phyloP scores from a whole-genome alignment of 441 rosid genomes.

The Erysimum cheiri region DNA sequence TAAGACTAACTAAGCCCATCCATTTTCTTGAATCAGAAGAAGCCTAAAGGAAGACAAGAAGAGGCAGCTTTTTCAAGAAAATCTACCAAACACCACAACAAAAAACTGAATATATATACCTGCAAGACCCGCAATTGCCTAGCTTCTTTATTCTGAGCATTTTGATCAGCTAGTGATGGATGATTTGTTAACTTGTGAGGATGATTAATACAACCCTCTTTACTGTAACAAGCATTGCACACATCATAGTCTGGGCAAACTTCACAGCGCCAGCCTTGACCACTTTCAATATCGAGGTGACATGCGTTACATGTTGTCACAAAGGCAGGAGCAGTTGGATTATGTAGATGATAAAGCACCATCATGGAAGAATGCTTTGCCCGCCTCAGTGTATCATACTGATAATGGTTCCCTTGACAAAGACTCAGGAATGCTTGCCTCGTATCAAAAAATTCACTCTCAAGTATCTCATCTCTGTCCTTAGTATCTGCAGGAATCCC shows the following conservation, averaged over 20 bases:
- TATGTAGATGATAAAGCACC: slow-evolving; percentile 99
- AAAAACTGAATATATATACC: slow-evolving; percentile 53
- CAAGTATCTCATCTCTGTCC: slow-evolving; percentile 95
- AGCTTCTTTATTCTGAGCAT: slow-evolving; percentile 98
- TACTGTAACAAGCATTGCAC: slow-evolving; percentile 88
- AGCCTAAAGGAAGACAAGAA: slow-evolving; percentile 16
- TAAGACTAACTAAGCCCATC: slow-evolving; percentile 15
- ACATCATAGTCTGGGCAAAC: slow-evolving; percentile 97
- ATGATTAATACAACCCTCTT: slow-evolving; percentile 84
- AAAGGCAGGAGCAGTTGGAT: slow-evolving; percentile 99
- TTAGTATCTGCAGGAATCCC: slow-evolving; percentile 81
- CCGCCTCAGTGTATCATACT: slow-evolving; percentile 96
- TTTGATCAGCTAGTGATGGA: slow-evolving; percentile 87
- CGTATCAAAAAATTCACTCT: slow-evolving; percentile 96
- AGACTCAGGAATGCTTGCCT: slow-evolving; percentile 99
- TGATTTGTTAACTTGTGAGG: slow-evolving; percentile 97
- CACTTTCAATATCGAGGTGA: slow-evolving; percentile 91
- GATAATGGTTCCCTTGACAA: slow-evolving; percentile 99
- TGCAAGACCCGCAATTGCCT: slow-evolving; percentile 89
- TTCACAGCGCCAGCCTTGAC: slow-evolving; percentile 99
- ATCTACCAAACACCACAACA: not conserved
- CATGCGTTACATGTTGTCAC: slow-evolving; percentile 86
- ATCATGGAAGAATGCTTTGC: slow-evolving; percentile 99
- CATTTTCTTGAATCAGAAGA: slow-evolving; percentile 20
- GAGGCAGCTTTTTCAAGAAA: slow-evolving; percentile 1